Conservation (phyloP, 2,329 filamentous ascomycete species). For the Trichophyton verrucosum region DNA sequence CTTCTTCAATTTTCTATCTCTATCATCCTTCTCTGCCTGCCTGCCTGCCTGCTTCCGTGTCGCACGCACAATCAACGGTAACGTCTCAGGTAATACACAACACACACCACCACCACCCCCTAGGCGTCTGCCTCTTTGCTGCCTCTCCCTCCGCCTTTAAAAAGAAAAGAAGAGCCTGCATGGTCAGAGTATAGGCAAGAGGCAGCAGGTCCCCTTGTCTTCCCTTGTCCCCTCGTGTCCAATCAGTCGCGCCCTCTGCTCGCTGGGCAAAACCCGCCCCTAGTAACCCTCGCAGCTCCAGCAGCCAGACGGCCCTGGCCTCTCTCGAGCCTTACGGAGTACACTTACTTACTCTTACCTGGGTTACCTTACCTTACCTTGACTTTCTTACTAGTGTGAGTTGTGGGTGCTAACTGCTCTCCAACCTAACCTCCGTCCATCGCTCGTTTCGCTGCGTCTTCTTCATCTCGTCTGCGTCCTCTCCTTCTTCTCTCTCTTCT, state of each 20-base stretch:
- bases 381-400: no score
- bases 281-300: background rate
- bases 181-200: conserved; percentile 6
- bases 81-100: background rate
- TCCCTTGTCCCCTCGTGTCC: background rate
- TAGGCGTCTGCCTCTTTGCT: background rate
- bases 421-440: no score
- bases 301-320: conserved; percentile 16
- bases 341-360: no score
- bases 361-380: background rate
- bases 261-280: conserved; percentile 9
- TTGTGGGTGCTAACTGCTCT: no score
- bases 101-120: background rate
- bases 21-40: background rate
- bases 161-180: background rate
- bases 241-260: conserved; percentile 10
- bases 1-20: no score
- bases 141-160: background rate
- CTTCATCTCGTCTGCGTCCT: conserved; percentile 13
- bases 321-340: conserved; percentile 15
- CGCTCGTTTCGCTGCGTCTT: conserved; percentile 6
- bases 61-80: conserved; percentile 3
- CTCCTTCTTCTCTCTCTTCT: conserved; percentile 14
- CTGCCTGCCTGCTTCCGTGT: background rate
- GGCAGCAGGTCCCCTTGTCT: conserved; percentile 19